Conservation (phyloP, 768 basidiomycete species). For the Mycena polygramma region DNA sequence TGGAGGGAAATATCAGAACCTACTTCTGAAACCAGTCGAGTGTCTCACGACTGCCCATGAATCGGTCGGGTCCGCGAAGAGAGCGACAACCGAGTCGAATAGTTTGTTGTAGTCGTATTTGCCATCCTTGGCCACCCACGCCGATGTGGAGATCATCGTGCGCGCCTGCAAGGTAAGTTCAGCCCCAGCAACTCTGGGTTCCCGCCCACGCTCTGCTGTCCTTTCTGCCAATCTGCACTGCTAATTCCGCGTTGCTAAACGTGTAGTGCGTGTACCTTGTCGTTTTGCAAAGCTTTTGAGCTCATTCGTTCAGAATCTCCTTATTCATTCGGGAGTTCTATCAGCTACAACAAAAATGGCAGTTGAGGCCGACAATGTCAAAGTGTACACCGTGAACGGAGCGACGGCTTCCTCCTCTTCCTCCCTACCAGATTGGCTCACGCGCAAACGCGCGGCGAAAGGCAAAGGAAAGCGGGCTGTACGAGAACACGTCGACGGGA, state of each 20-base stretch:
- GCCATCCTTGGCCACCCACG: not conserved
- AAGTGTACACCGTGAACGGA: slow-evolving; percentile 97
- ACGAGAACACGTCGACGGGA: slow-evolving; percentile 84
- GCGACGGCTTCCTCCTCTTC: slow-evolving; percentile 89
- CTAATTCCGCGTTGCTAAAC: too few relatives aligned
- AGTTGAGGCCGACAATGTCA: slow-evolving; percentile 63
- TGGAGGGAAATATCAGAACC: too few relatives aligned
- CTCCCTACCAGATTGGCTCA: slow-evolving; percentile 95
- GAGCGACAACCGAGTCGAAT: not conserved
- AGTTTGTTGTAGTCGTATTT: not conserved
- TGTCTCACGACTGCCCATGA: not conserved
- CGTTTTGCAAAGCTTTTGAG: too few relatives aligned
- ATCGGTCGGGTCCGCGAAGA: not conserved
- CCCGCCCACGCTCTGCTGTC: too few relatives aligned
- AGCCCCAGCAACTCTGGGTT: too few relatives aligned
- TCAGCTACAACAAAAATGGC: slow-evolving; percentile 42
- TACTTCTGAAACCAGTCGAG: not conserved
- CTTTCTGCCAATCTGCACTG: too few relatives aligned
- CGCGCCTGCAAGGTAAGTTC: not conserved
- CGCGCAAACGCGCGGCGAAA: slow-evolving; percentile 72
- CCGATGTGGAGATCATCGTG: not conserved
- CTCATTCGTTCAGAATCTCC: slow-evolving; percentile 9
- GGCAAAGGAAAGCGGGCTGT: slow-evolving; percentile 75
- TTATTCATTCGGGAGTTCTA: slow-evolving; percentile 33
- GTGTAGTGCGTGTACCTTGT: too few relatives aligned